Evolutionary conservation across 164 flowering plant genomes (phyloP), one percentile per base, ranked within the genome.

Genomic region (Chimonanthus salicifolius): DNA sequence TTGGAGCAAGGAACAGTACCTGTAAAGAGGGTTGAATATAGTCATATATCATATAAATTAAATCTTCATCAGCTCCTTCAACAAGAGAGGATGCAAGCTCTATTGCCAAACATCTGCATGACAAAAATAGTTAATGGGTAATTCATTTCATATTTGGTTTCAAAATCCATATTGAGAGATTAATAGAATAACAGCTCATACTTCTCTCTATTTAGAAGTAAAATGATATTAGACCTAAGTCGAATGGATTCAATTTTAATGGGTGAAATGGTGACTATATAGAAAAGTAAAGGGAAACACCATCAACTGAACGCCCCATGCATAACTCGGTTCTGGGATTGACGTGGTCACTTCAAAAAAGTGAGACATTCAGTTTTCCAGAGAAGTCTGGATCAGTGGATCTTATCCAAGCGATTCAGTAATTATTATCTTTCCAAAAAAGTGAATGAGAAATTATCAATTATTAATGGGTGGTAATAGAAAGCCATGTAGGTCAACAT

Each of bases 41-140:
- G 33, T 73, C 80, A 79, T 84, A 90, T n/a, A 95, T 78, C 67
- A 84, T 72, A 73, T 82, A 74, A 63, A 89, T 51, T n/a, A 91
- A 85, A 84, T 88, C 97, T 70, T 87, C 88, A 66, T 82, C 78
- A 68, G 96, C 95, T 78, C 97, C 96, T 74, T 78, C 85, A 79
- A 88, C 84, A 78, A 93, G 72, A 74, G 81, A 83, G 43, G 87
- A 87, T 75, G 94, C 96, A 48, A 93, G 83, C 67, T 88, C 92
- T 81, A 93, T 63, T 21, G 89, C 64, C 58, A 82, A 67, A 68
- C 80, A 81, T 84, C 98, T 94, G 87, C 21, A 78, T 6, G 46
- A 72, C 67, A 67, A 7, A 65, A 74, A 65, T 44, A 1, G 9
- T 46, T 49, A 43, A 16, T 58, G 70, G 10, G 13, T 21, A 18